Evolutionary conservation across 345 rosid species (phyloP).

Genomic region (Melaleuca quinquenervia): DNA sequence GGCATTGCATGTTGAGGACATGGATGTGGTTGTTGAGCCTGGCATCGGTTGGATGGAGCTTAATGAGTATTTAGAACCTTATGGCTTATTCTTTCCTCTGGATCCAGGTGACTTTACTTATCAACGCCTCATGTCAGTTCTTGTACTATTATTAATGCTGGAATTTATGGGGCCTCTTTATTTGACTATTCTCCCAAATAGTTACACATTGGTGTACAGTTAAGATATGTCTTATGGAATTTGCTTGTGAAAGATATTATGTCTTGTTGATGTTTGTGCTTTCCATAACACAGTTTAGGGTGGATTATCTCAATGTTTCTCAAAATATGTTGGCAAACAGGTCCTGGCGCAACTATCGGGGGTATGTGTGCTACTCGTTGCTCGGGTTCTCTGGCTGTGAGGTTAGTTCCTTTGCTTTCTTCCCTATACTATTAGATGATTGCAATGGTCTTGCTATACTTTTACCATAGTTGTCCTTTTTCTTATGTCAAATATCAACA

Average conservation of each 20-base stretch:
- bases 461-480: background rate
- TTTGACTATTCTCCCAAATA: background rate
- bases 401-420: conserved; percentile 34
- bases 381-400: conserved; percentile 92
- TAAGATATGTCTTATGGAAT: background rate
- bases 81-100: conserved; percentile 86
- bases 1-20: conserved; percentile 78
- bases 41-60: conserved; percentile 97
- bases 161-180: background rate
- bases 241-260: background rate
- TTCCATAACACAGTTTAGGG: background rate
- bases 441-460: background rate
- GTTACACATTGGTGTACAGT: background rate
- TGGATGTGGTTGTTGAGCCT: conserved; percentile 97
- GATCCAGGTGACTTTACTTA: conserved; percentile 61
- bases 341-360: conserved; percentile 91
- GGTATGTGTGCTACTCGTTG: conserved; percentile 99
- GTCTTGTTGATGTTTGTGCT: conserved; percentile 1
- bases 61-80: conserved; percentile 77
- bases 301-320: background rate
- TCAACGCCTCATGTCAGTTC: background rate
- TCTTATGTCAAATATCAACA: background rate
- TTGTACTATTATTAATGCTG: background rate
- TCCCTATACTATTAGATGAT: background rate
- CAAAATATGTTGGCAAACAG: conserved; percentile 23